Evolutionary conservation across 176 grass and related monocot species (phyloP).

Genomic region (Aechmea fasciata): DNA sequence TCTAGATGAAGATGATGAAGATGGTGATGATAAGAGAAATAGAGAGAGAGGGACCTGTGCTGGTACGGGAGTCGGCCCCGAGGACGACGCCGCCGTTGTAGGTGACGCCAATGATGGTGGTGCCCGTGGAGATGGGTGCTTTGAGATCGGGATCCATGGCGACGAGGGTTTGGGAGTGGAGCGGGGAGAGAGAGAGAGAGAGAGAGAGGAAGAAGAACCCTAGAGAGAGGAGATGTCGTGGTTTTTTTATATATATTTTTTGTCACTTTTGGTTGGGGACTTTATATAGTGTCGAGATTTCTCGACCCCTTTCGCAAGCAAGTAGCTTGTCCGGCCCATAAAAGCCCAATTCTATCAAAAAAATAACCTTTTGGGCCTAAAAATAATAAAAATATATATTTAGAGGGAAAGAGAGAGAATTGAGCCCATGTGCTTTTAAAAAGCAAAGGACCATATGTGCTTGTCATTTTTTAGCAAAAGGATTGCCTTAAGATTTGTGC

Average conservation of each 20-base stretch:
- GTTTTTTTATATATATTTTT: too few species aligned
- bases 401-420: too few species aligned
- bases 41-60: constrained; percentile 40
- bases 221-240: constrained; percentile 1
- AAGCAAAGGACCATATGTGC: too few species aligned
- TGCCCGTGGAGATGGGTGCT: constrained; percentile 50
- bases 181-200: not conserved
- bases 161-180: not conserved
- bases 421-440: too few species aligned
- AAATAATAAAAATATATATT: too few species aligned
- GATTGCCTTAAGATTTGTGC: too few species aligned
- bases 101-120: constrained; percentile 79
- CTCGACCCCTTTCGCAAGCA: not conserved
- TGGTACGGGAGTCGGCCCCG: constrained; percentile 89
- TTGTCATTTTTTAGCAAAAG: too few species aligned
- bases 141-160: constrained; percentile 29
- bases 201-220: not conserved
- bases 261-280: too few species aligned
- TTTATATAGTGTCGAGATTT: not conserved
- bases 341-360: too few species aligned
- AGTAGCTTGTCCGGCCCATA: not conserved
- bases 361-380: too few species aligned
- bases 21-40: not conserved
- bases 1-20: not conserved
- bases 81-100: constrained; percentile 79